Evolutionary conservation across 2,329 filamentous ascomycete species (phyloP).

Genomic region (Hypocreales sp.): DNA sequence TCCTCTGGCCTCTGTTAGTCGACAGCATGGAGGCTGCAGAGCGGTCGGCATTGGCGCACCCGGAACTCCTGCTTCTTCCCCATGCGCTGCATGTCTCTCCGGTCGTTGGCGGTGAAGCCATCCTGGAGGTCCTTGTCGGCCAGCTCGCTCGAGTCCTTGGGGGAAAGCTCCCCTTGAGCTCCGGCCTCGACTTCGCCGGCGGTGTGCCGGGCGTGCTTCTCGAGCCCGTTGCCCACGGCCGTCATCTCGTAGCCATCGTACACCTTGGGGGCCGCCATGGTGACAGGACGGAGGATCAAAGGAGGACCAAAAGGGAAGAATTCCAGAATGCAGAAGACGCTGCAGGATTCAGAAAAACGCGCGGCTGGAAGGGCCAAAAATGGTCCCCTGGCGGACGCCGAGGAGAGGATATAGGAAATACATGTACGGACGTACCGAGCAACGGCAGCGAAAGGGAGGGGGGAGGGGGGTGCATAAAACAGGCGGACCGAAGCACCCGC

Average conservation of each 20-base stretch:
- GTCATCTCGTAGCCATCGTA: constrained; percentile 1
- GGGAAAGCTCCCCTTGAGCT: neutral
- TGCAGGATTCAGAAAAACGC: too few relatives aligned
- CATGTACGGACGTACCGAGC: too few relatives aligned
- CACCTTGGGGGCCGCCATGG: neutral
- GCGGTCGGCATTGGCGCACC: too few relatives aligned
- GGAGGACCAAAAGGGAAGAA: too few relatives aligned
- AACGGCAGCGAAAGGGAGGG: too few relatives aligned
- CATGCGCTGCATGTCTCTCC: constrained; percentile 8
- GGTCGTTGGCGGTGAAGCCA: constrained; percentile 6
- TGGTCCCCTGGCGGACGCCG: too few relatives aligned
- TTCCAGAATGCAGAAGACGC: too few relatives aligned
- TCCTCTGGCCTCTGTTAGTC: constrained; percentile 13
- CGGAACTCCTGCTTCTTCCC: constrained; percentile 7
- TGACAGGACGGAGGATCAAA: neutral
- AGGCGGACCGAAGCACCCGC: too few relatives aligned
- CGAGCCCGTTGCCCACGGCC: neutral
- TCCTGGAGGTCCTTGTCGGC: constrained; percentile 4
- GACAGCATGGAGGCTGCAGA: too few relatives aligned
- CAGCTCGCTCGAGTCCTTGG: neutral
- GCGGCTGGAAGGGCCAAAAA: too few relatives aligned
- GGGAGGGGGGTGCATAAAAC: too few relatives aligned
- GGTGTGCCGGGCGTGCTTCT: neutral
- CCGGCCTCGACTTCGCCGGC: neutral
- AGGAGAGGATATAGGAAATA: too few relatives aligned